A percentile compares a stretch with the other conserved stretches of the same genome.
Evolutionary conservation across 2,329 filamentous ascomycete genomes (phyloP).

Genomic region (Ilyonectria sp.): DNA sequence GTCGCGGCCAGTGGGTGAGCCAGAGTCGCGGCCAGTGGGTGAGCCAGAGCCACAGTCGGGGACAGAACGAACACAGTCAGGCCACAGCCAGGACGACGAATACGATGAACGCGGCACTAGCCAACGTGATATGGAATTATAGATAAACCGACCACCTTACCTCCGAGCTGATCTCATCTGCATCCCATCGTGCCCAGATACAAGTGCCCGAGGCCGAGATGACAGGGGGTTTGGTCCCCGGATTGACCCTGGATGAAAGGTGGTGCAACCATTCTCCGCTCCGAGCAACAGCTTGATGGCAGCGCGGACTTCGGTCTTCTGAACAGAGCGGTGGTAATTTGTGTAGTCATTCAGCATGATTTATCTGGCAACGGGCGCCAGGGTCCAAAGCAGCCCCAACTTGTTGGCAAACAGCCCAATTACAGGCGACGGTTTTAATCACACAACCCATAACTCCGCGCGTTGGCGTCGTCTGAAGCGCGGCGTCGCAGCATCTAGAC

Average conservation of each 20-base stretch:
- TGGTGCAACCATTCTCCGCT: background rate
- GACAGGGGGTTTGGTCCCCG: background rate
- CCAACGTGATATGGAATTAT: background rate
- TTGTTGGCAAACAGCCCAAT: background rate
- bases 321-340: background rate
- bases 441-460: background rate
- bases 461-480: background rate
- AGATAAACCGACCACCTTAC: background rate
- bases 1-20: background rate
- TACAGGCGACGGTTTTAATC: background rate
- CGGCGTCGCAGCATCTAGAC: background rate
- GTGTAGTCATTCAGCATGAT: background rate
- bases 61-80: background rate
- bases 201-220: background rate
- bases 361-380: background rate
- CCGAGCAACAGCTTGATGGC: background rate
- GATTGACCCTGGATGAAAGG: background rate
- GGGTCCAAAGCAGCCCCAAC: background rate
- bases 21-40: background rate
- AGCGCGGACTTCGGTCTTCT: slow-evolving; percentile 3
- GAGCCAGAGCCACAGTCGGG: background rate
- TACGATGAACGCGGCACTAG: background rate
- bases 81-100: background rate
- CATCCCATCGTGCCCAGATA: background rate
- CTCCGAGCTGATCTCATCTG: background rate